phyloP scores from a whole-genome alignment of 208 protist genomes.

The Leishmania tarentolae region DNA sequence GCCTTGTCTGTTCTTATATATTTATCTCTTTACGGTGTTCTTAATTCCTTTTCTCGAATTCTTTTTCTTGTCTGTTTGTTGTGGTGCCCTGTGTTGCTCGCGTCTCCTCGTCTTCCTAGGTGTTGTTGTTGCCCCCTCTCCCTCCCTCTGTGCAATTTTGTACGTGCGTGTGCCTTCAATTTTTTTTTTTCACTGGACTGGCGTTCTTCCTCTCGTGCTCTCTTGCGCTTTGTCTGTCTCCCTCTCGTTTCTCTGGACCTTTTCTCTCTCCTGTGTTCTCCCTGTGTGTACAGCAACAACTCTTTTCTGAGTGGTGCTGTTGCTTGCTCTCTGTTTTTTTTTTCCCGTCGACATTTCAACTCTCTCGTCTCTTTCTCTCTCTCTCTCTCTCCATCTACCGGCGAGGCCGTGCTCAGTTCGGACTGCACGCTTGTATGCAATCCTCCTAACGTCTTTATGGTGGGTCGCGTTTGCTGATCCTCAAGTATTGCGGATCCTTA shows the following conservation, averaged over 20 bases:
- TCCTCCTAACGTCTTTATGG: neutral
- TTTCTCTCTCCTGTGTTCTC: neutral
- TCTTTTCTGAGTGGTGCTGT: neutral
- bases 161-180: neutral
- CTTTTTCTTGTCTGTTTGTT: neutral
- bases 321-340: neutral
- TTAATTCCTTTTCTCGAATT: neutral
- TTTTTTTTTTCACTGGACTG: neutral
- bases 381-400: neutral
- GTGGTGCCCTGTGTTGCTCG: neutral
- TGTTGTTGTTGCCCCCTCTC: neutral
- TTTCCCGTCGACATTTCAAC: neutral
- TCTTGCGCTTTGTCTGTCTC: neutral
- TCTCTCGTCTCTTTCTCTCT: too few relatives aligned
- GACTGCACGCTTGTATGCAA: neutral
- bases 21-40: neutral
- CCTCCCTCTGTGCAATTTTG: neutral
- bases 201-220: neutral
- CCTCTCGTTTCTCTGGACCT: neutral
- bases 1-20: neutral
- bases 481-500: neutral
- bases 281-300: constrained; percentile 2
- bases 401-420: neutral
- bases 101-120: neutral
- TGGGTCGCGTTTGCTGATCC: neutral